Evolutionary conservation across 495 filamentous ascomycete species (phyloP), one percentile per base, ranked within the genome.

Genomic region (Apiosordaria backusii): DNA sequence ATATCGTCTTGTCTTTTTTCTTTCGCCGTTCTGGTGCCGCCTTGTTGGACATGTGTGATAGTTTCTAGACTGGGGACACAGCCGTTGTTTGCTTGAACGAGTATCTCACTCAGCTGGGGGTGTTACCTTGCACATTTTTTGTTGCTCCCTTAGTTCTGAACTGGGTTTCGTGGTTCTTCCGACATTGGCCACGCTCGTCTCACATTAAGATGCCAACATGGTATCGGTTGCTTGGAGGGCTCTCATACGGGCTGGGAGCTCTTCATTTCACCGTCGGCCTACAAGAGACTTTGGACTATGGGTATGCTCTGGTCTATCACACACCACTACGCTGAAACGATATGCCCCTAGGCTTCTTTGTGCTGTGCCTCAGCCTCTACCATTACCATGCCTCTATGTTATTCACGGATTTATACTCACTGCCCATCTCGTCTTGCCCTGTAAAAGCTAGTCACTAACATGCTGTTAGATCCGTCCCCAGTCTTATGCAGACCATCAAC

Each of bases 161-260:
- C 16, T 25, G 10, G 35, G 10, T 2, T 26, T 29, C 5, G 21
- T 50, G 25, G 4, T 22, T 55, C 52, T 57, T 45, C 10, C 64
- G 50, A 18, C 6, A 13, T 15, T 45, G 35, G 35, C 35, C 35
- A 27, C 40, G 16, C 27, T 73, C 29, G 26, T 74, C 16, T 65
- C 68, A 19, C 63, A 19, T 13, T 73, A 45, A 45, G 35, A 45
- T 15, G 53, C 61, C 45, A 66, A 68, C 23, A 55, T 75, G 21
- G 6, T 76, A 29, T 55, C 22, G 52, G 69, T 70, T 5, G 24
- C 74, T 27, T 59, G 70, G 45, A n/a, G 75, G 50, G 72, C 68
- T 67, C 68, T 45, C 35, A 7, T 45, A 45, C 10, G 35, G 35
- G 16, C 35, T 45, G 10, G 35, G 5, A 45, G 35, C 35, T 13